Evolutionary conservation across 1,139 yeast genomes (phyloP), one percentile per base, ranked within the genome.

Genomic region (Geotrichum macrosporum): DNA sequence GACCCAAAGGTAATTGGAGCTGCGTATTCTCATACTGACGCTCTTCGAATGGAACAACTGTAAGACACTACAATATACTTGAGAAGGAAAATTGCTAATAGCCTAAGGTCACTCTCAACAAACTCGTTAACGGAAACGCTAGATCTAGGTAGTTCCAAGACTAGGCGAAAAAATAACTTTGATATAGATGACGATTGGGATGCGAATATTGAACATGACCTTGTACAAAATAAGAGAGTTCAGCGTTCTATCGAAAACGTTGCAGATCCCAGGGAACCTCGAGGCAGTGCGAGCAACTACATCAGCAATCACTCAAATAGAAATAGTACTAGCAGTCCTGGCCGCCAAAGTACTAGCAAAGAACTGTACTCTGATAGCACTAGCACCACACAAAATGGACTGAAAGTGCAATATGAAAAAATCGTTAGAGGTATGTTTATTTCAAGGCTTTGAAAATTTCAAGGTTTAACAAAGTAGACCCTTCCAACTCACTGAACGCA

Each of bases 161-260:
- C 44, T 5, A 32, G 47, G 24, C 34, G 44, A 29, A 35, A 36
- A 16, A 47, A 67, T 16, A 66, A 66, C 47, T 58, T 67, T 38
- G 95, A 85, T 59, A 65, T 80, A 42, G 96, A 87, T 61, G 95
- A 84, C 58, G 96, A 87, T 64, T 88, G 96, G 96, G 89, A 87
- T 61, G 94, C 95, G 3, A 84, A 80, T 33, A 72, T 87, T 38
- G 87, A 83, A 53, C 83, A 72, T 54, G 69, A 67, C 50, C 59
- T 61, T 41, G 65, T 69, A 60, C 69, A 64, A 54, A 68, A 44
- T 51, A 63, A 48, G 44, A 59, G 62, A 38, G 60, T 58, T 20
- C 65, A 61, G 35, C 59, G 64, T 44, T 60, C 66, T 31, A 55
- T 64, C 10, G 70, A 67, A 46, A 60, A 62, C 43, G 58, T 56